Evolutionary conservation across 129 eudicot species (phyloP), one percentile per base, ranked within the genome.

Genomic region (Centaurea solstitialis): DNA sequence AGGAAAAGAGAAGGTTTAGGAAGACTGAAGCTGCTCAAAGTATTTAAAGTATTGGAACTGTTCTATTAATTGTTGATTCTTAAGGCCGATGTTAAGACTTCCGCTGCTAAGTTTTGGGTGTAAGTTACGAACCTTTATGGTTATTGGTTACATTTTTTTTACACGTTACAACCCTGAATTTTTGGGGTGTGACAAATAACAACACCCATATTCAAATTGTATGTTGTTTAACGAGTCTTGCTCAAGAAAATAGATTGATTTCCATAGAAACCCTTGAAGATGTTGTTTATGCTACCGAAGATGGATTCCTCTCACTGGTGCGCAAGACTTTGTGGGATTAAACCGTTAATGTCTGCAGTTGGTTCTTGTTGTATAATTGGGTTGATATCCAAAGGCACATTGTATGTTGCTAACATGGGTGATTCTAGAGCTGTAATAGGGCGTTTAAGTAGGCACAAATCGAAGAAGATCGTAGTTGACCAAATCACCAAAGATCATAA

Each of bases 301-400:
- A 89, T 53, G 94, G 91, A 11, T 89, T 91, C 75, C 86, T 87
- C 6, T 13, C 83, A 10, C 82, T 83, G 57, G 92, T 93, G 53
- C 81, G 82, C 74, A 79, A 86, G 53, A 76, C n/a, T 85, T 8
- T 83, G 75, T 53, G 86, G 75, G 53, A 81, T 90, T 40, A 88
- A 85, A 66, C 93, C 93, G 20, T 70, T 77, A 67, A 91, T 89
- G 82, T 97, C 94, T n/a, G 81, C 97, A 24, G 80, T 79, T 26
- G 98, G 98, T 28, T 91, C 94, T 22, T 94, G 98, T 43, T 94
- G 98, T 88, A 75, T 94, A 68, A 94, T 89, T 30, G 98, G 97
- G 38, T 57, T 94, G 40, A 91, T 94, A 70, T 89, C 89, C 75
- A 83, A 87, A 67, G 86, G 89, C 76, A 89, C 79, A 64, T 80